A percentile compares a stretch with the other conserved stretches of the same genome.
These are phyloP conservation scores for Coemansia sp. DNA, from an alignment of 192 early-diverging fungal genomes.

Conservation along the genomic window DNA sequence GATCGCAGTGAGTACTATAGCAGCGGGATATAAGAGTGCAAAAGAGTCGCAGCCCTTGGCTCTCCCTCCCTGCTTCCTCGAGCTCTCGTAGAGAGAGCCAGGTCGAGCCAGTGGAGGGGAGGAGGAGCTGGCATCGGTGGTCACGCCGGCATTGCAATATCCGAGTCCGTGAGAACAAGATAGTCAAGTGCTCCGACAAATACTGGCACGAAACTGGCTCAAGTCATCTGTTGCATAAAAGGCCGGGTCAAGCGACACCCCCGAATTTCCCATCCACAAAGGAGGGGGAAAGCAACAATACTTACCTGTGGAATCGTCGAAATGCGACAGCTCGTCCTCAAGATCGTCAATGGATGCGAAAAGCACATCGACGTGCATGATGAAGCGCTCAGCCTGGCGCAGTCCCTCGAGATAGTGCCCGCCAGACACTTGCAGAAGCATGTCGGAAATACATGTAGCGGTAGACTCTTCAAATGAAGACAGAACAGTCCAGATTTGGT, in stretches of 20 bases:
- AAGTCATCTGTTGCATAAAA: background rate
- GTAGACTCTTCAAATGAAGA: constrained; percentile 97
- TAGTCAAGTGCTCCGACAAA: background rate
- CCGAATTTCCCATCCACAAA: background rate
- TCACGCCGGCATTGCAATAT: constrained; percentile 5
- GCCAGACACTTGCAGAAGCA: constrained; percentile 89
- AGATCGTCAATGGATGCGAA: constrained; percentile 90
- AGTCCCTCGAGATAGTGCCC: constrained; percentile 82
- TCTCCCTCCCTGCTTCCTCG: background rate
- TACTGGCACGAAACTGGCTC: constrained; percentile 1
- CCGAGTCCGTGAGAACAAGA: background rate
- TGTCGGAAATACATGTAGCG: constrained; percentile 94
- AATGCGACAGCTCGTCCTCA: constrained; percentile 69
- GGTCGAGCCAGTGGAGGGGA: background rate
- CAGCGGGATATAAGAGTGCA: background rate
- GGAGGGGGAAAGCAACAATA: constrained; percentile 4
- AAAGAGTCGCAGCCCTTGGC: background rate
- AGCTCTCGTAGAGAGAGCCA: background rate
- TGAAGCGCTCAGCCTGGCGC: constrained; percentile 81
- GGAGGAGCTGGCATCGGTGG: background rate
- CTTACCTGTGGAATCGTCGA: constrained; percentile 66
- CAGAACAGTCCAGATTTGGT: constrained; percentile 87
- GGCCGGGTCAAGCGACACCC: background rate
- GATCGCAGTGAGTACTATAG: constrained; percentile 2
- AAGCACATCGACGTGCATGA: constrained; percentile 91